phyloP scores from a whole-genome alignment of 1,284 basidiomycete genomes.

The Neonothopanus nambi region DNA sequence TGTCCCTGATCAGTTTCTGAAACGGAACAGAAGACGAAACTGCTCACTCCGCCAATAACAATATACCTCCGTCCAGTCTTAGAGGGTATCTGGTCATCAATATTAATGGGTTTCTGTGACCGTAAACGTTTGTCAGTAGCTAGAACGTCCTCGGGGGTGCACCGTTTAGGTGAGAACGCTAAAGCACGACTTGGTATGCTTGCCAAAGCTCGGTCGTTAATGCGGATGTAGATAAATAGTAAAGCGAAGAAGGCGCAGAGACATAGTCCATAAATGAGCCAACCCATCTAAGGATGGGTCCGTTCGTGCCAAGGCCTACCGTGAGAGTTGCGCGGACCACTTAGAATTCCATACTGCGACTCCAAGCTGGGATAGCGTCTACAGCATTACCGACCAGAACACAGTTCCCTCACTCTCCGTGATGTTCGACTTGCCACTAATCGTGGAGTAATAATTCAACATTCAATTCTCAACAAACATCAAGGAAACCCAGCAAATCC shows the following conservation, averaged over 20 bases:
- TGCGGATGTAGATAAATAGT: conserved; percentile 43
- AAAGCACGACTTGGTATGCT: conserved; percentile 43
- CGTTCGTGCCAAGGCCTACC: no score
- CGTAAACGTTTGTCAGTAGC: conserved; percentile 36
- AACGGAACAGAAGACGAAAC: background rate
- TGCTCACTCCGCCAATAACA: conserved; percentile 52
- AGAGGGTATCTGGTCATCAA: conserved; percentile 39
- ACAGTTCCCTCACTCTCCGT: no score
- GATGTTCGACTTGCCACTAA: no score
- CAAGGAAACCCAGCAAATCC: no score
- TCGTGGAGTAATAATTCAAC: no score
- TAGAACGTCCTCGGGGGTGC: conserved; percentile 39
- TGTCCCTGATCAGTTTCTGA: conserved; percentile 24
- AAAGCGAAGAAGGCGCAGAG: conserved; percentile 22
- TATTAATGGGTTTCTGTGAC: conserved; percentile 30
- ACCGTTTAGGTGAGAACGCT: conserved; percentile 47
- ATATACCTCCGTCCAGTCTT: conserved; percentile 59
- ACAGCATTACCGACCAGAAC: no score
- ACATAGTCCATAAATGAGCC: background rate
- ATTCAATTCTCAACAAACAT: no score
- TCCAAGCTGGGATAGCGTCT: no score
- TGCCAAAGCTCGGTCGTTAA: conserved; percentile 53
- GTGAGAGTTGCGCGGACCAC: no score
- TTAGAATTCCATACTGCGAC: no score
- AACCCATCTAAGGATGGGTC: background rate